Percentiles rank a stretch among this genome's conserved stretches.
phyloP scores from a whole-genome alignment of 352 stramenopile species.

The Globisporangium splendens region DNA sequence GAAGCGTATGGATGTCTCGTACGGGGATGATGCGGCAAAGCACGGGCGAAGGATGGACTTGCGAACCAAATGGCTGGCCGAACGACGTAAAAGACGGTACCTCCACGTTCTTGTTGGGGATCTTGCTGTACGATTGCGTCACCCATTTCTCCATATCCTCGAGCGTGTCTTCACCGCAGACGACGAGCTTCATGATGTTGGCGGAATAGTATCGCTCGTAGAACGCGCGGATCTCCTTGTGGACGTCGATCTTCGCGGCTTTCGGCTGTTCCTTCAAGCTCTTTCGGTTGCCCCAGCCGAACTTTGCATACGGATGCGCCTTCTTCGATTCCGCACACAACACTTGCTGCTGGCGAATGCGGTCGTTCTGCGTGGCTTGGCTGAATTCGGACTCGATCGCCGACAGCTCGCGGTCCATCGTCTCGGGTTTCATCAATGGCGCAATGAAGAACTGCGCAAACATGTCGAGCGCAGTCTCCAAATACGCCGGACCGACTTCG shows the following conservation, averaged over 20 bases:
- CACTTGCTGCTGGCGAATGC: constrained; percentile 74
- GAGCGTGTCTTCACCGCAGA: constrained; percentile 69
- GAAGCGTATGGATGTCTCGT: constrained; percentile 72
- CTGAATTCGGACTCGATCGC: constrained; percentile 89
- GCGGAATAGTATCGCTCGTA: constrained; percentile 74
- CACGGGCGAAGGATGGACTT: constrained; percentile 31
- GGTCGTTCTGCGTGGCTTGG: constrained; percentile 71
- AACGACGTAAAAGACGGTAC: constrained; percentile 36
- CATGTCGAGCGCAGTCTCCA: constrained; percentile 83
- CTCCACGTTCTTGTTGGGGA: constrained; percentile 52
- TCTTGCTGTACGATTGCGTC: constrained; percentile 48
- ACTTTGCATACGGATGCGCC: constrained; percentile 73
- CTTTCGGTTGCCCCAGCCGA: constrained; percentile 84
- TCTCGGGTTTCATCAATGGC: constrained; percentile 78
- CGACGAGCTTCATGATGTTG: constrained; percentile 84
- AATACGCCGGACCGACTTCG: constrained; percentile 69
- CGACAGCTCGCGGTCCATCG: constrained; percentile 77
- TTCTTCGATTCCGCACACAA: constrained; percentile 49
- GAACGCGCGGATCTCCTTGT: constrained; percentile 55
- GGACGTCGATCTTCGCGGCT: constrained; percentile 45
- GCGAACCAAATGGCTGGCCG: constrained; percentile 50
- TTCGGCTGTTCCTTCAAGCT: constrained; percentile 53
- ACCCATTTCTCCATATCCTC: constrained; percentile 72
- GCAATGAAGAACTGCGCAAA: constrained; percentile 95
- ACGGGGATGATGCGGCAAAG: constrained; percentile 72